Conservation (phyloP, 805 yeast species). For the Pichia ethanolica region DNA sequence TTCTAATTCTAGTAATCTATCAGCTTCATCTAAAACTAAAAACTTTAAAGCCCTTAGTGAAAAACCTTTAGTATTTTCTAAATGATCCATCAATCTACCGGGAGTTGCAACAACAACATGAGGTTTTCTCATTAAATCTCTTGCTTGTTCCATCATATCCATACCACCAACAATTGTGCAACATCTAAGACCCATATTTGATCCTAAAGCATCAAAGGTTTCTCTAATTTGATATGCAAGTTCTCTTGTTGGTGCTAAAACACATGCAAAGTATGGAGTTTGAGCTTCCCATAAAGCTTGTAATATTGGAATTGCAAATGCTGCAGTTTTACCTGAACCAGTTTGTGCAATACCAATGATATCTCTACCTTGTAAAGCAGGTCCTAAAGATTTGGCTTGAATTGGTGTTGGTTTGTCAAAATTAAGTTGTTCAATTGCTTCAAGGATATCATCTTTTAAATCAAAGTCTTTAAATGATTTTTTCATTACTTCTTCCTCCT, state of each 20-base stretch:
- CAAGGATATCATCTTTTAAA: slow-evolving; percentile 69
- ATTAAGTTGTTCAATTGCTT: slow-evolving; percentile 69
- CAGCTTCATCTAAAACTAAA: slow-evolving; percentile 96
- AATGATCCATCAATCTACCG: slow-evolving; percentile 79
- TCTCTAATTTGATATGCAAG: slow-evolving; percentile 84
- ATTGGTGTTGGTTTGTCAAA: slow-evolving; percentile 87
- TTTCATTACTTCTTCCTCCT: slow-evolving; percentile 5
- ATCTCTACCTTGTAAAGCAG: slow-evolving; percentile 84
- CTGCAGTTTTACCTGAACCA: slow-evolving; percentile 98
- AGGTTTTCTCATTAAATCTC: slow-evolving; percentile 89
- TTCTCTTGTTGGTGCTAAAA: slow-evolving; percentile 81
- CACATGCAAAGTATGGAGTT: slow-evolving; percentile 80
- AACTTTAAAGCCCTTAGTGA: slow-evolving; percentile 68
- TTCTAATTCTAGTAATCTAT: slow-evolving; percentile 89
- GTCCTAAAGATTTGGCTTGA: slow-evolving; percentile 86
- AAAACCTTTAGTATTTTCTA: slow-evolving; percentile 88
- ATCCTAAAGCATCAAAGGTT: slow-evolving; percentile 90
- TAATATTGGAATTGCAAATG: slow-evolving; percentile 91
- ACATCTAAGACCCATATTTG: slow-evolving; percentile 85
- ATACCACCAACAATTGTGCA: slow-evolving; percentile 94
- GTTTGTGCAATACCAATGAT: slow-evolving; percentile 96
- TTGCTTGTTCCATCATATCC: slow-evolving; percentile 97
- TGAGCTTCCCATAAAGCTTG: slow-evolving; percentile 89
- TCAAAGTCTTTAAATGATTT: slow-evolving; percentile 47
- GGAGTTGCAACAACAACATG: slow-evolving; percentile 96